Evolutionary conservation across 2,329 filamentous ascomycete genomes (phyloP).

Genomic region (Bipolaris sorokiniana): DNA sequence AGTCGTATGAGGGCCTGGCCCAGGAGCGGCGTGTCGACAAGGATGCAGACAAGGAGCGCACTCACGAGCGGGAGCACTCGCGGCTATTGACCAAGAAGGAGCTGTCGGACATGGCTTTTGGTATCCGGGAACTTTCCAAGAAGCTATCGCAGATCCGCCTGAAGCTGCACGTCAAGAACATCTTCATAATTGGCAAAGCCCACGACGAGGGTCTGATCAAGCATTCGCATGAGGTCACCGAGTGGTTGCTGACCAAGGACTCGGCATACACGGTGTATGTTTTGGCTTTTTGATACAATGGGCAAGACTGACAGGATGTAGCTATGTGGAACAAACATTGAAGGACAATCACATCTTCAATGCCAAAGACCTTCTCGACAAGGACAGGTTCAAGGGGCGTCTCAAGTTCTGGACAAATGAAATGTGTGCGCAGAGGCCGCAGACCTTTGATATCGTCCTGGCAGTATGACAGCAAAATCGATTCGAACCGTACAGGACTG

Average conservation of each 20-base stretch:
- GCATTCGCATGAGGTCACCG: slow-evolving; percentile 76
- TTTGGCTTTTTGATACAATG: slow-evolving; percentile 11
- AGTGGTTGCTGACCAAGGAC: slow-evolving; percentile 79
- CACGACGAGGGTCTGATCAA: slow-evolving; percentile 80
- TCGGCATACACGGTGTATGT: slow-evolving; percentile 74
- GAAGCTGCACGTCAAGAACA: slow-evolving; percentile 77
- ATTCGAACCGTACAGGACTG: neutral
- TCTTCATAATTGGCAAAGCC: slow-evolving; percentile 92
- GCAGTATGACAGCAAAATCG: slow-evolving; percentile 59
- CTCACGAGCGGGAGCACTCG: slow-evolving; percentile 57
- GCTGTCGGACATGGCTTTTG: slow-evolving; percentile 95
- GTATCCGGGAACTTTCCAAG: slow-evolving; percentile 87
- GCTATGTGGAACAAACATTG: slow-evolving; percentile 77
- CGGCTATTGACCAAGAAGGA: slow-evolving; percentile 94
- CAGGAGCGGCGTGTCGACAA: slow-evolving; percentile 53
- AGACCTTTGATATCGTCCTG: slow-evolving; percentile 91
- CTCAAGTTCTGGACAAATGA: slow-evolving; percentile 83
- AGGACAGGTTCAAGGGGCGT: slow-evolving; percentile 63
- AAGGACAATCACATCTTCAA: slow-evolving; percentile 76
- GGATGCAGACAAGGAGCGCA: slow-evolving; percentile 40
- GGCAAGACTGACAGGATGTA: slow-evolving; percentile 24
- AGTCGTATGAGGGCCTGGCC: slow-evolving; percentile 44
- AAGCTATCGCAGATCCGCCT: slow-evolving; percentile 82
- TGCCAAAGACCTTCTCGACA: slow-evolving; percentile 68
- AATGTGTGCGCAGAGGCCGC: slow-evolving; percentile 77